Conservation (phyloP, 805 yeast genomes). For the Tetrapisispora arboricola region DNA sequence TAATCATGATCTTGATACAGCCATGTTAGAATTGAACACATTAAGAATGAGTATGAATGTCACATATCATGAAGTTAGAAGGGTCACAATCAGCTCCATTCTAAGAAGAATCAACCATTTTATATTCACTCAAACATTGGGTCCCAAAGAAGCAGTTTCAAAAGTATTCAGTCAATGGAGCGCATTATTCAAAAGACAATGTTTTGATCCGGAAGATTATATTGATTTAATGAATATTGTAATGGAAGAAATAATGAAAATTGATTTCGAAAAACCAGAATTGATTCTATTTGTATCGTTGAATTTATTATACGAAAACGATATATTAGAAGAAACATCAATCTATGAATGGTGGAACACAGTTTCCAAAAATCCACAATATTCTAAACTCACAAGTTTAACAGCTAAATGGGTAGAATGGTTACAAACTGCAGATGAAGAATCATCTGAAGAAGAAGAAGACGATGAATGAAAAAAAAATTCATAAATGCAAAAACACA, state of each 20-base stretch:
- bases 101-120: constrained; percentile 60
- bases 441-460: constrained; percentile 45
- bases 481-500: not conserved
- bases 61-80: constrained; percentile 82
- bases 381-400: constrained; percentile 41
- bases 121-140: constrained; percentile 65
- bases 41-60: constrained; percentile 97
- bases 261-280: constrained; percentile 28
- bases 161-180: constrained; percentile 80
- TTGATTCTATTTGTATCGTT: constrained; percentile 32
- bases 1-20: constrained; percentile 89
- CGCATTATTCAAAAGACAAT: constrained; percentile 69
- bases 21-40: constrained; percentile 84
- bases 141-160: constrained; percentile 62
- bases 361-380: constrained; percentile 31
- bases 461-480: constrained; percentile 25
- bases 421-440: constrained; percentile 72
- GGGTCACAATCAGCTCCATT: constrained; percentile 68
- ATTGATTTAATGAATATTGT: constrained; percentile 51
- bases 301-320: constrained; percentile 65
- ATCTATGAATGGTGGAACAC: constrained; percentile 75
- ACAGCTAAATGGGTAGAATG: constrained; percentile 75
- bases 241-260: constrained; percentile 27
- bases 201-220: constrained; percentile 70
- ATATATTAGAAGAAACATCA: constrained; percentile 71